Percentiles rank a stretch among this genome's conserved stretches.
Evolutionary conservation across 208 protist genomes (phyloP).

Genomic region (Leishmania lainsoni): DNA sequence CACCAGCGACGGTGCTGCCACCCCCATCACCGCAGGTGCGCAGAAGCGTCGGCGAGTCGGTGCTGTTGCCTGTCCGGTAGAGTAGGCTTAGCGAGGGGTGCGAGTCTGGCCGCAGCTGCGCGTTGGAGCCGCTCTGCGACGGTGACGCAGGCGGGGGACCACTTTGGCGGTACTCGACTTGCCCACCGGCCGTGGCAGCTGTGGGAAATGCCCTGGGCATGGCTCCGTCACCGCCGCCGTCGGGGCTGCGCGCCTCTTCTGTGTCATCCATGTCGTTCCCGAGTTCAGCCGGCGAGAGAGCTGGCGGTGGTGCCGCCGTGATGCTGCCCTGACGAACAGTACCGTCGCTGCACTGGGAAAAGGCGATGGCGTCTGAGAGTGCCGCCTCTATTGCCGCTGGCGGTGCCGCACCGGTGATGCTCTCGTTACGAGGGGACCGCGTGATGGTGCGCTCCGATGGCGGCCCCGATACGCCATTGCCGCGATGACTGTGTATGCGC

Average conservation of each 20-base stretch:
- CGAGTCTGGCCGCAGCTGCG: background rate
- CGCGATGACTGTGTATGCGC: background rate
- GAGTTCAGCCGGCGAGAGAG: conserved; percentile 1
- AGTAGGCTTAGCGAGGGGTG: background rate
- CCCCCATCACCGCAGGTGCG: background rate
- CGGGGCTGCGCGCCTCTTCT: background rate
- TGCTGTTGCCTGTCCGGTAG: conserved; percentile 1
- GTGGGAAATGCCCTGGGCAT: background rate
- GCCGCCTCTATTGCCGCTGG: background rate
- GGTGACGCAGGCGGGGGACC: background rate
- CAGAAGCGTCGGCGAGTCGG: background rate
- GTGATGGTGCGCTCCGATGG: conserved; percentile 8
- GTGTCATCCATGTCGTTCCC: background rate
- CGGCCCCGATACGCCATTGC: background rate
- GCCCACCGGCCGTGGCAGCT: background rate
- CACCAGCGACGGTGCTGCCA: background rate
- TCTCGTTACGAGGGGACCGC: conserved; percentile 7
- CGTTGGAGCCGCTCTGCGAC: background rate
- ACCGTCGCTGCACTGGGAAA: background rate
- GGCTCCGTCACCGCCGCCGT: background rate
- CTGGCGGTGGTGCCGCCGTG: background rate
- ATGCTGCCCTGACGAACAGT: background rate
- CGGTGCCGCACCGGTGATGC: background rate
- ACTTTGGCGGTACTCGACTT: no score
- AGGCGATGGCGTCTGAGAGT: background rate